Evolutionary conservation across 2,329 filamentous ascomycete genomes (phyloP), one percentile per base, ranked within the genome.

Genomic region (Colletotrichum filicis): DNA sequence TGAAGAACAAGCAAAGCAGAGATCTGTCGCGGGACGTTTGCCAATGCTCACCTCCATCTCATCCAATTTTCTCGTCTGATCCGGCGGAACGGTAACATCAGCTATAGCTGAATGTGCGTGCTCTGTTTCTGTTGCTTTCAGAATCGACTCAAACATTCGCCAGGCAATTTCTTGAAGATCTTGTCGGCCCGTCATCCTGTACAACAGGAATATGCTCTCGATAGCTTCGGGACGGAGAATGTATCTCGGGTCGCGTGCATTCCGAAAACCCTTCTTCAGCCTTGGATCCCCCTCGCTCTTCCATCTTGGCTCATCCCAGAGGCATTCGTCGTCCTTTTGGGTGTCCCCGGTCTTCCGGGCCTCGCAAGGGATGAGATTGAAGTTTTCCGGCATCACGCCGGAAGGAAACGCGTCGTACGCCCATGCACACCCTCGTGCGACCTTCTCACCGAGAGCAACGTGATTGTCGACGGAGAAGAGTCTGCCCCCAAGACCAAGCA

Each of bases 191-290:
- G 87, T 89, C 61, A 88, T 83, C 22, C 88, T 84, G 75, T 88
- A 89, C 76, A 89, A 82, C 58, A 88, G 76, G 71, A 90, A 90
- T 14, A 90, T 81, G 75, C 85, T 87, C 79, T 88, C 87, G 55
- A 88, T 84, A n/a, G 86, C 87, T 74, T 88, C 86, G 0, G 86
- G 86, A 0, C 88, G 80, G 24, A 90, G 81, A 12, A 87, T 80
- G 68, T 90, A 89, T 4, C 84, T 83, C 0, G 87, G 79, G 65
- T 89, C 87, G 0, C 82, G 85, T 11, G 83, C 83, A 75, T 91
- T 88, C 61, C 87, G 91, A 80, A 94, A 95, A 0, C 94, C 93
- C 8, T 88, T 86, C 4, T 79, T 78, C 19, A 81, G 66, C 4
- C 74, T 74, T 0, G 77, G 72, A 6, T 79, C 76, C 24, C 77